Evolutionary conservation across 176 grass and related monocot species (phyloP).

Genomic region (Panicum miliaceum): DNA sequence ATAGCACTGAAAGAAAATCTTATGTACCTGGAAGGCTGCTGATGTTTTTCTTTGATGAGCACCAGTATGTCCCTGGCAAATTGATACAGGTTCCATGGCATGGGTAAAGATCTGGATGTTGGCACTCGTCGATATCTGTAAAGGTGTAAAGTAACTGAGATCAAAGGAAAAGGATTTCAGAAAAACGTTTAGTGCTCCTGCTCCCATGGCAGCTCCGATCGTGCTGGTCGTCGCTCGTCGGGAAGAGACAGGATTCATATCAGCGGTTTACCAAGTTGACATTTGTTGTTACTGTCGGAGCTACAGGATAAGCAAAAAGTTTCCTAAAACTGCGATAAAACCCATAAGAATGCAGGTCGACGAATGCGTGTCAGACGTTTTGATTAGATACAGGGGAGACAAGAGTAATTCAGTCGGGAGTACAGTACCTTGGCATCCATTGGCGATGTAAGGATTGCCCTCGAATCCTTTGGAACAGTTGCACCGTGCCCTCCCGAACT

Average conservation of each 20-base stretch:
- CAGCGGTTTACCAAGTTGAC: too few species aligned
- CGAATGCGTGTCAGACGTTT: too few species aligned
- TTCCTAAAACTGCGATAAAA: too few species aligned
- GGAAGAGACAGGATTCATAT: too few species aligned
- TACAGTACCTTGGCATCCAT: constrained; percentile 33
- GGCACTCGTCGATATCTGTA: constrained; percentile 44
- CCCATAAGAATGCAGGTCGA: too few species aligned
- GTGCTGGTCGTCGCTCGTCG: too few species aligned
- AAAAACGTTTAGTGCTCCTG: too few species aligned
- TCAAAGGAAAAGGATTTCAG: neutral
- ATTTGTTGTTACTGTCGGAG: too few species aligned
- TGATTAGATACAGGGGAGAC: too few species aligned
- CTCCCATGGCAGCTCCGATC: too few species aligned
- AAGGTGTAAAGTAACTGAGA: too few species aligned
- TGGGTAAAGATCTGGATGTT: constrained; percentile 17
- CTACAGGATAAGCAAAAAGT: too few species aligned
- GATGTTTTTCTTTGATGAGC: constrained; percentile 24
- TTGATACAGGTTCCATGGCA: constrained; percentile 42
- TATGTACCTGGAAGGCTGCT: constrained; percentile 15
- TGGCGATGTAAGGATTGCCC: constrained; percentile 11
- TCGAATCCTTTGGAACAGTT: neutral
- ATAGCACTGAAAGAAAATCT: neutral
- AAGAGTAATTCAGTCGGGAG: neutral
- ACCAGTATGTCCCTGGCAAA: constrained; percentile 36
- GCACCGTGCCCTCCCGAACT: neutral